phyloP scores from a whole-genome alignment of 805 yeast species.

The Millerago galiae region DNA sequence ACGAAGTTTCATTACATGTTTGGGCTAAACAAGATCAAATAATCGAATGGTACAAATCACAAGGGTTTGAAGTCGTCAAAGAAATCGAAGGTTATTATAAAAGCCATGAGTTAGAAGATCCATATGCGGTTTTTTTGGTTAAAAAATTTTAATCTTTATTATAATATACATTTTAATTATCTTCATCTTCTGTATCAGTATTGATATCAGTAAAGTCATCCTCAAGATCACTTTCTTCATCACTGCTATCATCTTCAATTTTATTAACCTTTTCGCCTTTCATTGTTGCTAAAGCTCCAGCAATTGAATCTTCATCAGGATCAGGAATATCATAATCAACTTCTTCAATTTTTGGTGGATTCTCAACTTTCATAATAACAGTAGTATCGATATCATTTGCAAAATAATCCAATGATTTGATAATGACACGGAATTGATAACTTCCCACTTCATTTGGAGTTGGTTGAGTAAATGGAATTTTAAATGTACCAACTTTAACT shows the following conservation, averaged over 20 bases:
- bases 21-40: conserved; percentile 37
- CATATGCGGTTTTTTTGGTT: conserved; percentile 41
- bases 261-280: conserved; percentile 53
- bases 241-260: conserved; percentile 35
- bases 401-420: conserved; percentile 72
- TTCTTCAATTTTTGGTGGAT: conserved; percentile 42
- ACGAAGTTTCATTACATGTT: conserved; percentile 47
- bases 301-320: conserved; percentile 69
- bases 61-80: conserved; percentile 40
- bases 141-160: conserved; percentile 22
- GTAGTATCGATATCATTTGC: conserved; percentile 77
- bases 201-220: conserved; percentile 46
- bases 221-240: conserved; percentile 36
- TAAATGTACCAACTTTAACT: conserved; percentile 60
- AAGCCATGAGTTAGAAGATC: conserved; percentile 36
- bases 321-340: conserved; percentile 59
- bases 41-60: conserved; percentile 43
- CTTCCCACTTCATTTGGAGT: conserved; percentile 70
- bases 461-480: conserved; percentile 65
- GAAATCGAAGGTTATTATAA: conserved; percentile 41
- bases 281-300: conserved; percentile 66
- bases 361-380: conserved; percentile 60
- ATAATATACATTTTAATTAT: conserved; percentile 24
- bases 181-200: conserved; percentile 60
- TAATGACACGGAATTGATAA: conserved; percentile 59